Conservation (phyloP, 148 eudicot genomes). For the Beta vulgaris region DNA sequence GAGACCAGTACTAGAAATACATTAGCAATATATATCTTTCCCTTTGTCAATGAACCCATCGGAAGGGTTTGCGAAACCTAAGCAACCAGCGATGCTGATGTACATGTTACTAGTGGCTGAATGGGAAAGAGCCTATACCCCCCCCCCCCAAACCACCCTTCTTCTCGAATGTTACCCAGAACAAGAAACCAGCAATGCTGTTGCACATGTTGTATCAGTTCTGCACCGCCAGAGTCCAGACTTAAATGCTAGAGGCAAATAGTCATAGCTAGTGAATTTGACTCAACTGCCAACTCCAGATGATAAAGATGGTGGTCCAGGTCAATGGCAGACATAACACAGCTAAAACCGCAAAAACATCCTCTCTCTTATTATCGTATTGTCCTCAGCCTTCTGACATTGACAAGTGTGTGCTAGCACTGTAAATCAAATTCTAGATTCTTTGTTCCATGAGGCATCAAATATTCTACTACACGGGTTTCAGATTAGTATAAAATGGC, state of each 20-base stretch:
- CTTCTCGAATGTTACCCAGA: neutral
- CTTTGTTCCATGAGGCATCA: conserved; percentile 1
- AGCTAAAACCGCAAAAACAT: conserved; percentile 11
- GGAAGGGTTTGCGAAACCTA: too few species aligned
- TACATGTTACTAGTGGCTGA: too few species aligned
- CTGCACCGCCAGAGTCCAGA: neutral
- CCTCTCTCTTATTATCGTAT: conserved; percentile 14
- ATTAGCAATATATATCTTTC: neutral
- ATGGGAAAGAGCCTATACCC: too few species aligned
- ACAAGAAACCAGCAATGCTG: neutral
- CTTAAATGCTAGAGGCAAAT: conserved; percentile 17
- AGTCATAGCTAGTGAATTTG: conserved; percentile 20
- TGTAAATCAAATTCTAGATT: conserved; percentile 8
- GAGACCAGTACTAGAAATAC: neutral
- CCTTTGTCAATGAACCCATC: neutral
- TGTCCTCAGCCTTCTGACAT: conserved; percentile 18
- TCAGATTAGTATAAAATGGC: neutral
- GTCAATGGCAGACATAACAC: conserved; percentile 2
- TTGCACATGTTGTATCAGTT: neutral
- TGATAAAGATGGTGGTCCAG: conserved; percentile 28
- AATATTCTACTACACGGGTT: neutral
- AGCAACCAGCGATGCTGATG: neutral
- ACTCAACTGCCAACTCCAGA: conserved; percentile 26
- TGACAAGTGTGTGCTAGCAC: conserved; percentile 23
- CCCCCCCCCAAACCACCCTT: too few species aligned